These are phyloP conservation scores for Ustilago loliicola DNA, from an alignment of 1,284 basidiomycete genomes.

Conservation along the genomic window DNA sequence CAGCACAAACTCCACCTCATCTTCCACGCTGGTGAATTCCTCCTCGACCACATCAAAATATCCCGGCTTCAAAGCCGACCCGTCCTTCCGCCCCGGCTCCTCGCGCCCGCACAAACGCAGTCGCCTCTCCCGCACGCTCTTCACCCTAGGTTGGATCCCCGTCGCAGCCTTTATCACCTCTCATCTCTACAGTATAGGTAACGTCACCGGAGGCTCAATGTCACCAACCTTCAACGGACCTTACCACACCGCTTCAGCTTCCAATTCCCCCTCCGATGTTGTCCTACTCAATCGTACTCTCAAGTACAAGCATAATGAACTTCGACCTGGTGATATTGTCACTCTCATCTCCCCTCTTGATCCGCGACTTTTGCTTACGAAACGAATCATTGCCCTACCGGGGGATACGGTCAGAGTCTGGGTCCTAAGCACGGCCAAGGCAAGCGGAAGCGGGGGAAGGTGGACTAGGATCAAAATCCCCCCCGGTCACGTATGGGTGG, in stretches of 20 bases:
- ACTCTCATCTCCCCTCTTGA: conserved; percentile 74
- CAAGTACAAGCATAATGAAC: conserved; percentile 64
- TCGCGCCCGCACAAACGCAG: conserved; percentile 7
- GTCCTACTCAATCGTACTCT: conserved; percentile 73
- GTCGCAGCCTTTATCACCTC: conserved; percentile 73
- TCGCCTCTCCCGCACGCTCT: conserved; percentile 20
- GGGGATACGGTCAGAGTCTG: conserved; percentile 73
- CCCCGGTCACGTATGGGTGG: conserved; percentile 73
- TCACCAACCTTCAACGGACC: conserved; percentile 51
- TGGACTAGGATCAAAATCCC: conserved; percentile 60
- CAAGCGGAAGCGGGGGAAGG: conserved; percentile 12
- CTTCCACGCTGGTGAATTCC: neutral
- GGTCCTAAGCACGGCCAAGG: conserved; percentile 13
- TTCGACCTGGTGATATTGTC: conserved; percentile 73
- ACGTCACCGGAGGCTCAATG: conserved; percentile 72
- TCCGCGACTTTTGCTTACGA: conserved; percentile 73
- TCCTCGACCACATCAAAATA: neutral
- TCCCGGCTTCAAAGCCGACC: conserved; percentile 13
- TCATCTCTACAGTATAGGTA: conserved; percentile 72
- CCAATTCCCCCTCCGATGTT: conserved; percentile 73
- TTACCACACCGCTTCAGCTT: conserved; percentile 39
- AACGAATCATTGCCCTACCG: conserved; percentile 74
- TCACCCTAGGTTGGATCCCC: conserved; percentile 72
- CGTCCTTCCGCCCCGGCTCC: conserved; percentile 2
- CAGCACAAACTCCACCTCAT: conserved; percentile 2